Evolutionary conservation across 805 yeast species (phyloP).

Genomic region (Metschnikowia kunwiensis): DNA sequence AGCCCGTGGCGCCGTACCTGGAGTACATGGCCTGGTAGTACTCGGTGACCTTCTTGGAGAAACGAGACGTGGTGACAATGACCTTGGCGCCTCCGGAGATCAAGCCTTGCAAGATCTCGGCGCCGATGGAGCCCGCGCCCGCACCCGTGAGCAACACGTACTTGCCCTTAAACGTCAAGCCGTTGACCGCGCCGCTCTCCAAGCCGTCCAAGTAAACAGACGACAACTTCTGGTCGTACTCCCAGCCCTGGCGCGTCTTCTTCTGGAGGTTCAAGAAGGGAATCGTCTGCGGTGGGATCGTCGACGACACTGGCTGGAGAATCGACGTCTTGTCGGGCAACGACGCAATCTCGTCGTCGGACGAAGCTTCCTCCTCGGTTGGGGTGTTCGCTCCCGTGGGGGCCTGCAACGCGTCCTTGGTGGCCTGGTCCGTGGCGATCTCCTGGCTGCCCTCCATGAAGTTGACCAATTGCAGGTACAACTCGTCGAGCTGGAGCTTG

Average conservation of each 20-base stretch:
- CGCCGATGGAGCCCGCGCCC: slow-evolving; percentile 98
- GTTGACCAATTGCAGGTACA: slow-evolving; percentile 67
- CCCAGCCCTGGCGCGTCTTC: slow-evolving; percentile 77
- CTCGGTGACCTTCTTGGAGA: slow-evolving; percentile 91
- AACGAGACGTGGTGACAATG: slow-evolving; percentile 92
- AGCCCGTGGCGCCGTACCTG: slow-evolving; percentile 88
- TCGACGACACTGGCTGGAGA: slow-evolving; percentile 68
- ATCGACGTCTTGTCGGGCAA: slow-evolving; percentile 69
- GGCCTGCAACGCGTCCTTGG: slow-evolving; percentile 47
- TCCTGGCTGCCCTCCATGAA: slow-evolving; percentile 68
- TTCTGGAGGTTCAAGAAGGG: slow-evolving; percentile 93
- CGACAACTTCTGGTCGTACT: slow-evolving; percentile 75
- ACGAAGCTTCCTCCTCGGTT: slow-evolving; percentile 33
- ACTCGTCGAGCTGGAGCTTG: slow-evolving; percentile 65
- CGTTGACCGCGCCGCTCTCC: slow-evolving; percentile 92
- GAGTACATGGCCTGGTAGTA: slow-evolving; percentile 93
- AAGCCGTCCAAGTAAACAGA: slow-evolving; percentile 81
- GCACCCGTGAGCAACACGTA: slow-evolving; percentile 95
- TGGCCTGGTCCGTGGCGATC: slow-evolving; percentile 63
- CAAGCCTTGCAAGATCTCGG: slow-evolving; percentile 91
- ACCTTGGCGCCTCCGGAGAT: slow-evolving; percentile 98
- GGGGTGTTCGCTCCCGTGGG: slow-evolving; percentile 44
- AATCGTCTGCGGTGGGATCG: slow-evolving; percentile 76
- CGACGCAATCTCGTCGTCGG: slow-evolving; percentile 82
- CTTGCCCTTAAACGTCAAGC: slow-evolving; percentile 85